Evolutionary conservation across 2,329 filamentous ascomycete genomes (phyloP).

Genomic region (Aspergillus sp.): DNA sequence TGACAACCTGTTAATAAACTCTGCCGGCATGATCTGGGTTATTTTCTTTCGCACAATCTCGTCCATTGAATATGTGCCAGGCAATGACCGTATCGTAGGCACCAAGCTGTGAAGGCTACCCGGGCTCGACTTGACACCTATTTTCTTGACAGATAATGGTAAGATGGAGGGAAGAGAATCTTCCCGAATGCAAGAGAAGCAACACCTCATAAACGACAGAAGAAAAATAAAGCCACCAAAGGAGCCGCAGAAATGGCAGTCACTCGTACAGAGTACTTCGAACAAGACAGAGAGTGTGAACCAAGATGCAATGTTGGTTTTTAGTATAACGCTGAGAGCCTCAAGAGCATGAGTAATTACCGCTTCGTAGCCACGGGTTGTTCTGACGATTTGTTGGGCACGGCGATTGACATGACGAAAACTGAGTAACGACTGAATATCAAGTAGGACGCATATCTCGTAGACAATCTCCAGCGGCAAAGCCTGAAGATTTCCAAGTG

Average conservation of each 20-base stretch:
- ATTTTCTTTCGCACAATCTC: no score
- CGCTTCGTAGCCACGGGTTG: neutral
- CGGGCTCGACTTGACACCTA: no score
- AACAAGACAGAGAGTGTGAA: neutral
- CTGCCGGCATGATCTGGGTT: no score
- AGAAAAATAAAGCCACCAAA: neutral
- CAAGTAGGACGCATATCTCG: neutral
- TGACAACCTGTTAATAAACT: no score
- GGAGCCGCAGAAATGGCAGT: neutral
- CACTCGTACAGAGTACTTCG: neutral
- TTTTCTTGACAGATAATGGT: no score
- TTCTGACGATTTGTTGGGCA: neutral
- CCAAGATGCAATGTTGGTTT: neutral
- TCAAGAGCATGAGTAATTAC: neutral
- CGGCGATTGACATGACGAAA: neutral
- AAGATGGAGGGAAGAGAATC: no score
- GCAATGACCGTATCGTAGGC: no score
- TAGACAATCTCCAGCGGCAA: neutral
- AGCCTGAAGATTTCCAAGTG: neutral
- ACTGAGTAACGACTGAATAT: neutral
- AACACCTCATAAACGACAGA: no score
- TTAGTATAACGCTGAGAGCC: neutral
- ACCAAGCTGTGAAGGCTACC: no score
- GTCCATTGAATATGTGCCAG: no score
- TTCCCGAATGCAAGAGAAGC: no score